Evolutionary conservation across 768 basidiomycete genomes (phyloP), one percentile per base, ranked within the genome.

Genomic region (Mycena crocata): DNA sequence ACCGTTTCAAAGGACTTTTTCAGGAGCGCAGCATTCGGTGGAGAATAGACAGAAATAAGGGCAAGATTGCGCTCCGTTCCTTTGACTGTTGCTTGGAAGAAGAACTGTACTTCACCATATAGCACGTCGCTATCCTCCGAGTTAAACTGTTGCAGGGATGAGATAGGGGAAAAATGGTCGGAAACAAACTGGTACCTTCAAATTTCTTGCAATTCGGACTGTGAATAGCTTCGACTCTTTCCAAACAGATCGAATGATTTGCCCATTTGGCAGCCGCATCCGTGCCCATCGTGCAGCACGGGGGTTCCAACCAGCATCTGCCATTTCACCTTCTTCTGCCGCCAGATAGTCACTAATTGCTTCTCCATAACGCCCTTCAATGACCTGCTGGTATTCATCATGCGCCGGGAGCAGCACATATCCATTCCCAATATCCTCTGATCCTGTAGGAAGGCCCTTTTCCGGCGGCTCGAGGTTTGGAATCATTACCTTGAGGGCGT

Each of bases 201-300:
- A 26, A 35, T 64, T 64, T n/a, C 62, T 46, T 0, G 66, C 42
- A 8, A 67, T 56, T 24, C 31, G 32, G 17, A 50, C 13, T 37
- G 13, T 32, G 6, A 14, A 17, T 9, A 42, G 26, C 21, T 37
- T 48, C 3, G 40, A 31, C 40, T 74, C 73, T 45, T 67, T 69
- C 56, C 42, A 73, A 13, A 60, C 42, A 1, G 66, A 74, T 1
- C 66, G 55, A 2, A 67, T 68, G 34, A 74, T 68, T 34, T 75
- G 74, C 6, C 73, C 70, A 57, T 66, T 76, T 9, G 74, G 72
- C 9, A 76, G 42, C 0, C 39, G 66, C 1, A 74, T 21, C 1
- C 61, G 39, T 17, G 73, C 72, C 74, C 73, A 74, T 50, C 62
- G 35, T 12, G 31, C 42, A 23, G 46, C 42, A 5, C 24, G 31